These are phyloP conservation scores for Yamadazyma oceani DNA, from an alignment of 1,139 yeast species.

Conservation along the genomic window DNA sequence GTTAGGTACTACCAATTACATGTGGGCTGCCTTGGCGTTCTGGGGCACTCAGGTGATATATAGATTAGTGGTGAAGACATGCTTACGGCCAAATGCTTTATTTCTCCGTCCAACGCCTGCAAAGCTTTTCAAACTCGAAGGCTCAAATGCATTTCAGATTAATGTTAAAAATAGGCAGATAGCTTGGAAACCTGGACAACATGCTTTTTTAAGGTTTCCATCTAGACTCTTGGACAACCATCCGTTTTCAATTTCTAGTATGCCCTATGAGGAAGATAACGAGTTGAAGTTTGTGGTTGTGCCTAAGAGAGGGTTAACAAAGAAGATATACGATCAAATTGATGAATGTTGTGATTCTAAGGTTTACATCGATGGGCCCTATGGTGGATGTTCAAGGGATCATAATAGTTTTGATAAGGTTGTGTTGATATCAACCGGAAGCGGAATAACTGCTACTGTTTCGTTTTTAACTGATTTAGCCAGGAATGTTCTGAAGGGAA, in stretches of 20 bases:
- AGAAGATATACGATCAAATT: constrained; percentile 26
- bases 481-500: constrained; percentile 16
- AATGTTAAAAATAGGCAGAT: constrained; percentile 39
- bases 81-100: constrained; percentile 42
- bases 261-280: constrained; percentile 26
- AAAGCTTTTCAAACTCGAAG: constrained; percentile 27
- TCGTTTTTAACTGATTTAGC: constrained; percentile 42
- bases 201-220: constrained; percentile 51
- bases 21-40: constrained; percentile 58
- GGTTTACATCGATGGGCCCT: constrained; percentile 61
- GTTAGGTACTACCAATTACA: constrained; percentile 45
- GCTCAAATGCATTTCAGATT: constrained; percentile 41
- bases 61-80: constrained; percentile 52
- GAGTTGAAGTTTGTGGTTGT: constrained; percentile 50
- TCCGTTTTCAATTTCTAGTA: constrained; percentile 59
- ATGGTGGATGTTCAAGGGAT: constrained; percentile 59
- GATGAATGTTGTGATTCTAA: constrained; percentile 26
- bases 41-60: constrained; percentile 55
- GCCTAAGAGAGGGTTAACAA: constrained; percentile 55
- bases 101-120: constrained; percentile 51
- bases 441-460: constrained; percentile 56
- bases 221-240: constrained; percentile 53
- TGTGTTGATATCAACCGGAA: constrained; percentile 46
- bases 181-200: constrained; percentile 63
- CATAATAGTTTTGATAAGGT: constrained; percentile 49